Evolutionary conservation across 192 early-diverging fungal genomes (phyloP).

Genomic region (Jimgerdemannia lactiflua): DNA sequence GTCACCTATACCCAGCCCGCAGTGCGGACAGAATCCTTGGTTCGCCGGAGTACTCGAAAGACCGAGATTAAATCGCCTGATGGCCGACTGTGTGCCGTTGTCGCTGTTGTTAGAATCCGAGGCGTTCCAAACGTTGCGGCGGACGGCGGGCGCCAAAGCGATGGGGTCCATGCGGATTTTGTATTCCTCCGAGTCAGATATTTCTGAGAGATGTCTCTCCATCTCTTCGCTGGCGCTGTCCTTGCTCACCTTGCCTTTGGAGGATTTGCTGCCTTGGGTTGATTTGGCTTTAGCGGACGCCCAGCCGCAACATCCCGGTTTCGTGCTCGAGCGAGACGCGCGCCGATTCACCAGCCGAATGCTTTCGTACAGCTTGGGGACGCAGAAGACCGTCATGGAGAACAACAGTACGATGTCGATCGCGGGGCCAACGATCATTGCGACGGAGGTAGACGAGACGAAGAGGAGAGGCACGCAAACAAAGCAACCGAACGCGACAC

Average conservation of each 20-base stretch:
- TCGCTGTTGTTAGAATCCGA: not conserved
- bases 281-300: not conserved
- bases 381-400: conserved; percentile 8
- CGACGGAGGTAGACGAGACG: not conserved
- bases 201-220: not conserved
- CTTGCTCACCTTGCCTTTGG: not conserved
- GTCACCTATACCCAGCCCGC: not conserved
- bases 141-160: not conserved
- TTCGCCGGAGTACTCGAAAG: not conserved
- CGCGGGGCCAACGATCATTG: conserved; percentile 7
- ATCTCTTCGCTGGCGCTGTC: not conserved
- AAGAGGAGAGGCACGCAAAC: conserved; percentile 10
- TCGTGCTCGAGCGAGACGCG: not conserved
- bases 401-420: conserved; percentile 11
- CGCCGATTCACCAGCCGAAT: conserved; percentile 1
- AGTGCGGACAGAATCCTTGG: not conserved
- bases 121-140: not conserved
- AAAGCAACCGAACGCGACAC: conserved; percentile 9
- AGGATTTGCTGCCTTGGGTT: not conserved
- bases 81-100: not conserved
- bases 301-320: not conserved
- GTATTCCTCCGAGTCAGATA: not conserved
- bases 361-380: conserved; percentile 9
- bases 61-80: not conserved
- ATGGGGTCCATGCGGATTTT: not conserved